Evolutionary conservation across 2,329 filamentous ascomycete species (phyloP).

Genomic region (Ploettnerulaceae sp.): DNA sequence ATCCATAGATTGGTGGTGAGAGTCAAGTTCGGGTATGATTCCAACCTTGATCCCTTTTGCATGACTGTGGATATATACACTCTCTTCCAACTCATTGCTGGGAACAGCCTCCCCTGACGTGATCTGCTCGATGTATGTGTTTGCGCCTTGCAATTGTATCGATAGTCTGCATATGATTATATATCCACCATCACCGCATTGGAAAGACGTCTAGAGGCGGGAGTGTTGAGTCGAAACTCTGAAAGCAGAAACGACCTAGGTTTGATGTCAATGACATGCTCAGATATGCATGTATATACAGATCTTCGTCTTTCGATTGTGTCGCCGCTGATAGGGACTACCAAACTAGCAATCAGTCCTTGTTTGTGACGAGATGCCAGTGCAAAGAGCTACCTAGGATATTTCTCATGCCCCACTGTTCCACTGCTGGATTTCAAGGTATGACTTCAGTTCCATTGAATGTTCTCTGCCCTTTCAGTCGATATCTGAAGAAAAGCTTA

Average conservation of each 20-base stretch:
- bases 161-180: conserved; percentile 46
- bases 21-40: conserved; percentile 23
- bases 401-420: conserved; percentile 25
- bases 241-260: conserved; percentile 36
- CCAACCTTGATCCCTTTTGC: conserved; percentile 36
- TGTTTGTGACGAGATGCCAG: not conserved
- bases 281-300: not conserved
- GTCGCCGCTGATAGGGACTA: conserved; percentile 41
- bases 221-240: conserved; percentile 36
- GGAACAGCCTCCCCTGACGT: conserved; percentile 36
- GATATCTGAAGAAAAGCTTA: not conserved
- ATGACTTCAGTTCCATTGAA: conserved; percentile 20
- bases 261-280: not conserved
- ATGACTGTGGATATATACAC: conserved; percentile 44
- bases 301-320: conserved; percentile 35
- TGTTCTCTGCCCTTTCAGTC: conserved; percentile 16
- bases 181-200: conserved; percentile 42
- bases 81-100: conserved; percentile 35
- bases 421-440: conserved; percentile 19
- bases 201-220: conserved; percentile 38
- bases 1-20: conserved; percentile 3
- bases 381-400: conserved; percentile 12
- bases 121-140: conserved; percentile 37
- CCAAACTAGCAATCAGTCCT: not conserved
- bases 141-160: conserved; percentile 33